phyloP scores from a whole-genome alignment of 164 flowering plant species.

The Paratinospora sagittata region DNA sequence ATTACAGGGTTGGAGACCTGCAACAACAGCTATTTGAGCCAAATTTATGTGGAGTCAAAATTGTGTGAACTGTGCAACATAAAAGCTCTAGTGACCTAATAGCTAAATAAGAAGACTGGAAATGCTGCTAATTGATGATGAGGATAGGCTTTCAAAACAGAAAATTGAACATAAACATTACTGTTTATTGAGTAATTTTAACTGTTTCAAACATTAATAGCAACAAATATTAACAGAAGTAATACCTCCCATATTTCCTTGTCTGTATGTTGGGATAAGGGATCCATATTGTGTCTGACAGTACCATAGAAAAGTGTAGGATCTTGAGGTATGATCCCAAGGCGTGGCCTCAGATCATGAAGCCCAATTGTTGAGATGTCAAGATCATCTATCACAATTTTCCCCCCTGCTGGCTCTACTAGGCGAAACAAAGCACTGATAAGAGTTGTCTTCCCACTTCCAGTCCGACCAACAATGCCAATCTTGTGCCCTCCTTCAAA shows the following conservation, averaged over 20 bases:
- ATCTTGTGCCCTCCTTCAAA: conserved; percentile 54
- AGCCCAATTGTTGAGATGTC: conserved; percentile 63
- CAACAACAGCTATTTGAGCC: too few relatives aligned
- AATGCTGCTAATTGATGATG: too few relatives aligned
- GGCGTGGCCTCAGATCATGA: conserved; percentile 55
- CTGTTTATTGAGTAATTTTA: not conserved
- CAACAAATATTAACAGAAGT: not conserved
- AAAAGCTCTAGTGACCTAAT: too few relatives aligned
- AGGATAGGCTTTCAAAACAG: too few relatives aligned
- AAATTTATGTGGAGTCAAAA: too few relatives aligned
- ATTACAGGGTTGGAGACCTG: too few relatives aligned
- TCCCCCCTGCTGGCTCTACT: conserved; percentile 22
- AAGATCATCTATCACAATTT: conserved; percentile 45
- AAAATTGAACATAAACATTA: not conserved
- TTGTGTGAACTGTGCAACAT: too few relatives aligned
- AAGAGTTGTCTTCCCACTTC: conserved; percentile 74
- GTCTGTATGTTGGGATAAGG: conserved; percentile 46
- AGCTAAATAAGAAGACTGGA: too few relatives aligned
- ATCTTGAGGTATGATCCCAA: conserved; percentile 20
- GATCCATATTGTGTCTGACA: conserved; percentile 66
- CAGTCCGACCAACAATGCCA: conserved; percentile 33
- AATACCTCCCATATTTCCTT: conserved; percentile 66
- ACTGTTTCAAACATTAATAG: not conserved
- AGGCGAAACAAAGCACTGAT: conserved; percentile 58
- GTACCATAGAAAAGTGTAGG: conserved; percentile 63